Base-by-base conservation (phyloP, 768 basidiomycete species). In the Clitopilus passeckerianus region DNA sequence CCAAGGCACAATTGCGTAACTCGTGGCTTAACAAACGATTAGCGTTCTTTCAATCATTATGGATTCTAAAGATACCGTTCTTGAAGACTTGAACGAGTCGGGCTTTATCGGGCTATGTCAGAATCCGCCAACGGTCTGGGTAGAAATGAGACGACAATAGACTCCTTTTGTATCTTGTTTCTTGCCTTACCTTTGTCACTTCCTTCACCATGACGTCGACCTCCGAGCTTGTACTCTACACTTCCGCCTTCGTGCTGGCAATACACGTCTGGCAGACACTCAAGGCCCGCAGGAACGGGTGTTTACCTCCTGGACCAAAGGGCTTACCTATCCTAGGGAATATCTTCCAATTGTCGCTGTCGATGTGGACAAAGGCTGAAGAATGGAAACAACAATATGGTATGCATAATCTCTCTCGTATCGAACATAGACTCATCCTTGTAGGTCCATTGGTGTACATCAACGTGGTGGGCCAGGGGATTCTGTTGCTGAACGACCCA, bases 401-500 rank as follows among this genome's bases (percentile, higher is more conserved):
- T 62, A 34, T 53, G 56, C 34, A 10, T 56, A 14, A 34, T 37
- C 53, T 37, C 53, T 30, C n/a, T 56, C 18, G 23, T 34, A 41
- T 53, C 15, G 22, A 35, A 10, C 33, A 27, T 14, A n/a, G 7
- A 6, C 41, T 18, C 22, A 37, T 12, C 14, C 54, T 56, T 53
- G 7, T 18, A 63, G 65, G 66, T 14, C 67, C 72, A 7, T 71
- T 77, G 20, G 58, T 70, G 1, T 74, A 72, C 53, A 58, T 63
- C 0, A 69, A 74, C 53, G 58, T 78, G 20, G 64, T 75, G 6
- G 76, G 76, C 14, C 74, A 77, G 52, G 70, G 72, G 53, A 70
- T 77, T 20, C 23, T 78, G 16, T 22, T 77, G 23, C 54, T 77
- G 16, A 77, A 75, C 64, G 69, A 64, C 22, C 61, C 64, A 34